A percentile compares a stretch with the other conserved stretches of the same genome.
These are phyloP conservation scores for Kazachstania viticola DNA, from an alignment of 805 yeast genomes.

Conservation along the genomic window DNA sequence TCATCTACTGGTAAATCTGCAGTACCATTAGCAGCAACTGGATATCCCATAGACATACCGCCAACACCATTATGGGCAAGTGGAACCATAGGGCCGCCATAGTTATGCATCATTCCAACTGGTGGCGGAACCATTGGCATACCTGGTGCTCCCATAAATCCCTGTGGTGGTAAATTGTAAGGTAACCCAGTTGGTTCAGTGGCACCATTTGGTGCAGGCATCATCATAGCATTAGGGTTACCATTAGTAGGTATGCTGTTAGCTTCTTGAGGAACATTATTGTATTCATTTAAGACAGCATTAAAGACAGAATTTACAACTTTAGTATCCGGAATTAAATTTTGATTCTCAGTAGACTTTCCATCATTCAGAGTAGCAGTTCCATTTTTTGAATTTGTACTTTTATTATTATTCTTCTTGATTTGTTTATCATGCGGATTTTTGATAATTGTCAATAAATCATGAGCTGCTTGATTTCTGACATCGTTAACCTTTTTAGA, in stretches of 20 bases:
- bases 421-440: slow-evolving; percentile 12
- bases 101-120: slow-evolving; percentile 5
- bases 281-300: slow-evolving; percentile 25
- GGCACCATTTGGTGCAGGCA: slow-evolving; percentile 4
- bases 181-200: slow-evolving; percentile 18
- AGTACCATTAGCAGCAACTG: neutral
- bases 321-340: slow-evolving; percentile 10
- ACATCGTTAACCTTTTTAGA: slow-evolving; percentile 15
- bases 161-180: slow-evolving; percentile 15
- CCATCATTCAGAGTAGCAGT: too few relatives aligned
- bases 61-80: neutral
- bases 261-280: slow-evolving; percentile 7
- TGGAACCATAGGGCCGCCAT: slow-evolving; percentile 8
- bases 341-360: too few relatives aligned
- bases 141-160: slow-evolving; percentile 2
- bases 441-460: slow-evolving; percentile 35
- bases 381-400: too few relatives aligned
- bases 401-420: too few relatives aligned
- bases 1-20: slow-evolving; percentile 5
- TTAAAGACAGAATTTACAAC: slow-evolving; percentile 25
- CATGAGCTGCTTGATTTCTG: slow-evolving; percentile 29
- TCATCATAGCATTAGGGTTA: slow-evolving; percentile 3
- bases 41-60: neutral
- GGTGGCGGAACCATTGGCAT: slow-evolving; percentile 13
- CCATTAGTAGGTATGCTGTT: neutral